Evolutionary conservation across 208 protist species (phyloP).

Genomic region (Strigomonas oncopelti): DNA sequence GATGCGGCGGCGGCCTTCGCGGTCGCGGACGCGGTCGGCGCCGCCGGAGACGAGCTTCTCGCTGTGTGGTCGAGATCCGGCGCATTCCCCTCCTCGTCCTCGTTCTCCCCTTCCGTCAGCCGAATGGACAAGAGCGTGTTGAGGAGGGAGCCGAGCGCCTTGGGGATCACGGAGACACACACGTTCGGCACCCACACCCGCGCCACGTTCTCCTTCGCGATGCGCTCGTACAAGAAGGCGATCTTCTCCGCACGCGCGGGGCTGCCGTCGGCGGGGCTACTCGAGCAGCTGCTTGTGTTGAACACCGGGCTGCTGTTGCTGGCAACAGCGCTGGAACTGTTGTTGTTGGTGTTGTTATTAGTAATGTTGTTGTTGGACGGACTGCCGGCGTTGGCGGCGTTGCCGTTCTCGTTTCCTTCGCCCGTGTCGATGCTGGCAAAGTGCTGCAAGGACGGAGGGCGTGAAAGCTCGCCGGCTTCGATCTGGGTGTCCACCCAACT

Average conservation of each 20-base stretch:
- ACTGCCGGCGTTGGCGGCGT: neutral
- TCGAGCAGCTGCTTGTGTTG: neutral
- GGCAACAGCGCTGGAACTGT: neutral
- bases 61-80: neutral
- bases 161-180: constrained; percentile 55
- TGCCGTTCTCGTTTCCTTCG: no score
- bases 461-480: neutral
- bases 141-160: constrained; percentile 56
- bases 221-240: constrained; percentile 26
- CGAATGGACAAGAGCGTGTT: constrained; percentile 73
- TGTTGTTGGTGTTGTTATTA: constrained; percentile 8
- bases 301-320: neutral
- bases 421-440: neutral
- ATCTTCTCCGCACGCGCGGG: constrained; percentile 4
- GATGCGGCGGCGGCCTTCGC: neutral
- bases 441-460: neutral
- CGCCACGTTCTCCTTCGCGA: constrained; percentile 28
- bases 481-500: neutral
- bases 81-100: neutral
- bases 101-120: constrained; percentile 22
- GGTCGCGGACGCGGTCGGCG: neutral
- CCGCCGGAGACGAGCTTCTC: neutral
- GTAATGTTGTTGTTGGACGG: neutral
- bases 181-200: constrained; percentile 33
- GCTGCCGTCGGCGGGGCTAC: neutral